These are phyloP conservation scores for Aspergillus novofumigatus DNA, from an alignment of 2,329 filamentous ascomycete species.

Conservation along the genomic window DNA sequence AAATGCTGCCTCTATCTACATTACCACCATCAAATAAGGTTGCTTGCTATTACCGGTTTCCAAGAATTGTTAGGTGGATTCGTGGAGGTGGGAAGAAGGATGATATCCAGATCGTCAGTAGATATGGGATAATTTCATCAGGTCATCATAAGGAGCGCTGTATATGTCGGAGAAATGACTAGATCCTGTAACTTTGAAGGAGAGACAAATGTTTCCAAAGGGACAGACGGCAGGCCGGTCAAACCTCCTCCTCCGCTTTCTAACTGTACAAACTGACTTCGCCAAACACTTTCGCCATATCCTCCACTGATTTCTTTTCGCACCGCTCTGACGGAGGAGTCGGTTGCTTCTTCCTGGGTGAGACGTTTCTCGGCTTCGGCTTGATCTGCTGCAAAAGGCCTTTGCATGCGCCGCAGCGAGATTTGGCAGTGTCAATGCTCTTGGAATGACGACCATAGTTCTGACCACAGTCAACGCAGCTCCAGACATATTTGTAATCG, in stretches of 20 bases:
- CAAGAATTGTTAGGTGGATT: too few relatives aligned
- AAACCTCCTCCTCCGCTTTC: neutral
- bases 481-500: conserved; percentile 88
- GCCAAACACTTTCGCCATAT: conserved; percentile 9
- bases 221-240: neutral
- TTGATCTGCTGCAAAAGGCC: conserved; percentile 69
- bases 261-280: conserved; percentile 3
- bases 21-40: neutral
- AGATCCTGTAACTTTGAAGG: neutral
- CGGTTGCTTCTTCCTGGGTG: conserved; percentile 23
- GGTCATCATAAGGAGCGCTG: neutral
- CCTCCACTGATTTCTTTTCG: conserved; percentile 3
- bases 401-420: conserved; percentile 76
- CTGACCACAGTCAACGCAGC: conserved; percentile 63
- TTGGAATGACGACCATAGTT: conserved; percentile 82
- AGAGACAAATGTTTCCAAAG: neutral
- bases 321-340: neutral
- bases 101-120: too few relatives aligned
- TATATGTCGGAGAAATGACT: neutral
- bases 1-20: neutral
- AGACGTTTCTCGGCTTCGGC: conserved; percentile 60
- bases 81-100: neutral
- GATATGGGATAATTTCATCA: neutral
- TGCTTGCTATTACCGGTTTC: neutral
- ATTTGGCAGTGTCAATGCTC: conserved; percentile 69